A percentile compares a stretch with the other conserved stretches of the same genome.
These are phyloP conservation scores for Oryza australiensis DNA, from an alignment of 176 grass and related monocot species.

Conservation along the genomic window DNA sequence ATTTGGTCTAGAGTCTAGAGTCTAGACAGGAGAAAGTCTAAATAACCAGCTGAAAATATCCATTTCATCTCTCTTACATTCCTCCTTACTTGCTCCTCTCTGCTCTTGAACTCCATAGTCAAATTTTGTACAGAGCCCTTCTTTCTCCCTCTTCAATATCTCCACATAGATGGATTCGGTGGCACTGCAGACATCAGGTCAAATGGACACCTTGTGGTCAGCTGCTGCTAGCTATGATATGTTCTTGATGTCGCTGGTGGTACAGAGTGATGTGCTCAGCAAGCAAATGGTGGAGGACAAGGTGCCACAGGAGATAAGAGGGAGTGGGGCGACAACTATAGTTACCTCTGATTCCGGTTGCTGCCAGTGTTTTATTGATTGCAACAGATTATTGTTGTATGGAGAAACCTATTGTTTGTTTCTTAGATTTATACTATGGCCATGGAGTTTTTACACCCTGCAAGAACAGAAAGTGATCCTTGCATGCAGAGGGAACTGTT, in stretches of 20 bases:
- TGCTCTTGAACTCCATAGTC: not conserved
- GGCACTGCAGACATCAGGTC: not conserved
- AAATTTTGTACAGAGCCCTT: too few species aligned
- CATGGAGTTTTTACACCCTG: not conserved
- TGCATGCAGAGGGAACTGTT: not conserved
- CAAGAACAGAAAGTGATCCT: not conserved
- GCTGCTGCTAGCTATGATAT: not conserved
- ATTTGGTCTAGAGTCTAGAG: not conserved
- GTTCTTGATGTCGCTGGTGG: not conserved
- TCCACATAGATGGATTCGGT: not conserved
- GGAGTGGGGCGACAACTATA: not conserved
- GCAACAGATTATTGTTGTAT: not conserved
- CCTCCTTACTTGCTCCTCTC: not conserved
- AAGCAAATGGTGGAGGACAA: not conserved
- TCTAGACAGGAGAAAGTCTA: not conserved
- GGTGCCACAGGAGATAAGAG: not conserved
- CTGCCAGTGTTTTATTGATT: not conserved
- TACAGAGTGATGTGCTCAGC: not conserved
- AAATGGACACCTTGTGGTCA: not conserved
- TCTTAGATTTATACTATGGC: not conserved
- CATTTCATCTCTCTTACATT: not conserved
- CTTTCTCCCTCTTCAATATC: not conserved
- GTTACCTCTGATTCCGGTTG: not conserved
- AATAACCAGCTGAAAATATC: not conserved
- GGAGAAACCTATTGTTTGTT: not conserved